Evolutionary conservation across 2,329 filamentous ascomycete genomes (phyloP), one percentile per base, ranked within the genome.

Genomic region (Stemphylium lycopersici): DNA sequence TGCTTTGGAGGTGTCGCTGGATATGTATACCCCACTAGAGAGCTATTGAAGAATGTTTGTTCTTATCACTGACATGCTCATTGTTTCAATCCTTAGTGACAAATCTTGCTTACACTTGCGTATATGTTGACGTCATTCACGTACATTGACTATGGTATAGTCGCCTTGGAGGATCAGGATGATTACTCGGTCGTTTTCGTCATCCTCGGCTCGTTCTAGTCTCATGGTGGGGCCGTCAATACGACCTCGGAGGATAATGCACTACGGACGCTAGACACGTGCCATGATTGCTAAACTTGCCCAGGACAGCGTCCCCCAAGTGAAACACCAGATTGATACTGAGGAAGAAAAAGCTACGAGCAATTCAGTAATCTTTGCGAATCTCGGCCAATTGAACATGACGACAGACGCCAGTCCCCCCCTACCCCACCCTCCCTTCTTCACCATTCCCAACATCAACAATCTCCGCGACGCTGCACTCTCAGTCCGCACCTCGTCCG

Each of bases 381-480:
- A 29, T 11, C 2, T 29, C 26, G 8, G 8, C 26, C 8, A 29
- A 10, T 10, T 11, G 13, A 26, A 13, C 16, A 53, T 49, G 37
- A 3, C 16, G 2, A 26, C 26, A 6, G 2, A 38, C 11, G 3
- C 26, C 29, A 31, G 22, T 12, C 36, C 54, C 0, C 26, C 55
- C 10, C 61, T 69, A 34, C 66, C 67, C 7, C 24, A 37, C 3
- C 71, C 72, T 2, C 74, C 75, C 8, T 77, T 77, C 68, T 67
- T 67, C 58, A 32, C 45, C 20, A 53, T 75, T 48, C 62, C 68
- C 34, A 68, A 70, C 48, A 62, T 76, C 48, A 48, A 62, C 56
- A 77, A 76, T 55, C 61, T 77, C 20, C 72, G 74, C 44, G 71
- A 75, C 43, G 62, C 71, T 22, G 64, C 68, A 46, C 50, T 69